These are phyloP conservation scores for Wickerhamia fluorescens DNA, from an alignment of 805 yeast species.

Conservation along the genomic window DNA sequence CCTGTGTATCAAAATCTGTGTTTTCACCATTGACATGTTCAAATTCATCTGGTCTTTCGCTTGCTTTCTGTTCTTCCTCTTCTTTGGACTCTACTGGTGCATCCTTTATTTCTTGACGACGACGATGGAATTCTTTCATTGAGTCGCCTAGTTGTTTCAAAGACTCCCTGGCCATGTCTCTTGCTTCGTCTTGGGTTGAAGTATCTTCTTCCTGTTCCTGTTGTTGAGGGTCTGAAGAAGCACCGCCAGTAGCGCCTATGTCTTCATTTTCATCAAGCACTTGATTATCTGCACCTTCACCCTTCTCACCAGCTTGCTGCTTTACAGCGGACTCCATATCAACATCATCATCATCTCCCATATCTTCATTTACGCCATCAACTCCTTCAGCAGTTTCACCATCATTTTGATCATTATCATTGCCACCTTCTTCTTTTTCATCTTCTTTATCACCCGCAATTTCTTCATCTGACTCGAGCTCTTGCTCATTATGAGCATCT, in stretches of 20 bases:
- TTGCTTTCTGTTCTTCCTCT: constrained; percentile 42
- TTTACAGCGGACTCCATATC: constrained; percentile 54
- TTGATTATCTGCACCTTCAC: constrained; percentile 54
- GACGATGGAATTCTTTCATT: constrained; percentile 82
- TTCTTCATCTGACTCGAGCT: constrained; percentile 25
- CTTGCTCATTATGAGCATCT: constrained; percentile 17
- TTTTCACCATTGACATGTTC: constrained; percentile 78
- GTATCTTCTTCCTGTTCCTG: constrained; percentile 35
- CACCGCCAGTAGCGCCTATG: constrained; percentile 60
- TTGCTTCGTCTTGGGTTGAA: constrained; percentile 41
- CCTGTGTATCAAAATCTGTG: constrained; percentile 78
- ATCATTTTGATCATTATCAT: constrained; percentile 31
- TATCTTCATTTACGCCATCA: constrained; percentile 44
- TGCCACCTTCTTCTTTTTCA: constrained; percentile 28
- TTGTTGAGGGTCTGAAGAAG: constrained; percentile 31
- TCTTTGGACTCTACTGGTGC: constrained; percentile 39
- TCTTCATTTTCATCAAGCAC: constrained; percentile 55
- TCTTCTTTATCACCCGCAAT: constrained; percentile 10
- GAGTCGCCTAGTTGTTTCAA: constrained; percentile 88
- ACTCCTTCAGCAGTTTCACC: constrained; percentile 41
- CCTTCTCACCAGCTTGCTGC: constrained; percentile 53
- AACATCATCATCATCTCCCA: constrained; percentile 34
- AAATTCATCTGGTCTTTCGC: constrained; percentile 76
- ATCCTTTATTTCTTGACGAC: constrained; percentile 81
- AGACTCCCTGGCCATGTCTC: constrained; percentile 67